Percentiles rank a stretch among this genome's conserved stretches.
These are phyloP conservation scores for Dimocarpus longan DNA, from an alignment of 345 rosid genomes.

Conservation along the genomic window DNA sequence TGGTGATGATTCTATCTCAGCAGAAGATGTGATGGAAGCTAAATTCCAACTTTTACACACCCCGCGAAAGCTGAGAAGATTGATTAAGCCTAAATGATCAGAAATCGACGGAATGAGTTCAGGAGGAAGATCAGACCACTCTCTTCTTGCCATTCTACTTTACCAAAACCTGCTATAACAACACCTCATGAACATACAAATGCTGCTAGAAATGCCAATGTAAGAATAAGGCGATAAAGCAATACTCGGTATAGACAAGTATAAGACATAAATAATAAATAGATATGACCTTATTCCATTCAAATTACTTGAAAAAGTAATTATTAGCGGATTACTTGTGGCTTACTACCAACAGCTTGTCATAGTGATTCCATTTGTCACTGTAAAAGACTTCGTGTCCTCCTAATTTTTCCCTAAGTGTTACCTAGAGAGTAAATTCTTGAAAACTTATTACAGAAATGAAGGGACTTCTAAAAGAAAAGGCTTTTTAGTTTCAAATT, in stretches of 20 bases:
- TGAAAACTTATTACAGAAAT: no score
- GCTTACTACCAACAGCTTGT: no score
- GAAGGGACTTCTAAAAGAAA: not conserved
- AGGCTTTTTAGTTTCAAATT: no score
- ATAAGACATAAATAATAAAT: no score
- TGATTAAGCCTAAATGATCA: constrained; percentile 21
- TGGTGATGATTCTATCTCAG: constrained; percentile 16
- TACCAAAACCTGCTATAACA: not conserved
- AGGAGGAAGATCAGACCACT: constrained; percentile 26
- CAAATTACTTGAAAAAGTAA: not conserved
- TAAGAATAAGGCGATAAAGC: not conserved
- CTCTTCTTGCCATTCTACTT: not conserved
- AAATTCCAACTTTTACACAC: constrained; percentile 33
- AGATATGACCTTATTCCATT: not conserved
- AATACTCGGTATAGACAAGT: not conserved
- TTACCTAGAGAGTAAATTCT: no score
- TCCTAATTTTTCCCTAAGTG: no score
- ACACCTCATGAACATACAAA: not conserved
- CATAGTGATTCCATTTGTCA: no score
- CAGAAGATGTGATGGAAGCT: constrained; percentile 25
- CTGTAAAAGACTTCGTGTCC: no score
- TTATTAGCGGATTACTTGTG: no score
- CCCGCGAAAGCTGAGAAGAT: constrained; percentile 29
- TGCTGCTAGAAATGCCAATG: no score
- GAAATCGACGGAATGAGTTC: constrained; percentile 23